Percentiles rank a stretch among this genome's conserved stretches.
These are phyloP conservation scores for Euryodendron excelsum DNA, from an alignment of 148 eudicot genomes.

Conservation along the genomic window DNA sequence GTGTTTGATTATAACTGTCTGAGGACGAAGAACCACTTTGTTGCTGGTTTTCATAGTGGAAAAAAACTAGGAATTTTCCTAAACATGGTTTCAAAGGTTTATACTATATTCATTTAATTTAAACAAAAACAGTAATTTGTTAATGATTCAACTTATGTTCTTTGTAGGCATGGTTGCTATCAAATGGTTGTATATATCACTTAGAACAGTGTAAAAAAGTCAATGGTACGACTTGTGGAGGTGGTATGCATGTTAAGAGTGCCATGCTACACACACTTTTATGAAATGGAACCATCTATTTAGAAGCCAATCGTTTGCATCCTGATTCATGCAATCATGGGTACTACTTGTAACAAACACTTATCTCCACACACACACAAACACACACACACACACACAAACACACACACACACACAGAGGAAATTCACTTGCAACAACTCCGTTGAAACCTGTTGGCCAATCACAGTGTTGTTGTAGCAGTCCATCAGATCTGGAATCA, in stretches of 20 bases:
- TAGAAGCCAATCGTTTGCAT: not conserved
- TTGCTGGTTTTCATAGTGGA: not conserved
- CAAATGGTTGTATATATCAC: not conserved
- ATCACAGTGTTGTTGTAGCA: not conserved
- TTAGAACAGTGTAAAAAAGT: not conserved
- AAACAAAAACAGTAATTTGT: not conserved
- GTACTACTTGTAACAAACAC: too few relatives aligned
- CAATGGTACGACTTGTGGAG: not conserved
- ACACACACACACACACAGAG: too few relatives aligned
- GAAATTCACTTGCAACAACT: not conserved
- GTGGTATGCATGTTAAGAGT: not conserved
- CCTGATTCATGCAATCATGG: not conserved
- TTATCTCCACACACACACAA: too few relatives aligned
- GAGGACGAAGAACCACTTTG: not conserved
- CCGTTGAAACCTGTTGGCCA: not conserved
- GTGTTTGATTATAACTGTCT: constrained; percentile 32
- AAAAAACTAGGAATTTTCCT: not conserved
- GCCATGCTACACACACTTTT: not conserved
- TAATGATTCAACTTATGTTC: not conserved
- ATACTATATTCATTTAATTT: too few relatives aligned
- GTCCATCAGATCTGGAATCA: not conserved
- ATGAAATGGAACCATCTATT: not conserved
- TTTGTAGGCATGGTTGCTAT: too few relatives aligned
- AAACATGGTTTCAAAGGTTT: too few relatives aligned
- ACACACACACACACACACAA: too few relatives aligned